These are phyloP conservation scores for Jatropha podagrica DNA, from an alignment of 441 rosid genomes.

Conservation along the genomic window DNA sequence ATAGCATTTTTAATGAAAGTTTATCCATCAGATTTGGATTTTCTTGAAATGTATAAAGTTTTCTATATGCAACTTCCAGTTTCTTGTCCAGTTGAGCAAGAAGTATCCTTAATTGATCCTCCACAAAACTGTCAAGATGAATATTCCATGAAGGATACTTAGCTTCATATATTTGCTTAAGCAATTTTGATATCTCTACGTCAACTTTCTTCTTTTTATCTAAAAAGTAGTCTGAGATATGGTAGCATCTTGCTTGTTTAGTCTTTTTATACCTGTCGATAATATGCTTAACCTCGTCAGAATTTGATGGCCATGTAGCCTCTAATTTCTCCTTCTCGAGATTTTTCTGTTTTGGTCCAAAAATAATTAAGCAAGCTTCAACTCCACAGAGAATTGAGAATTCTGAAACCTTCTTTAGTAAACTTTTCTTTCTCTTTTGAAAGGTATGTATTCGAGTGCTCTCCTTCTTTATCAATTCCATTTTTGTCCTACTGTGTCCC, in stretches of 20 bases:
- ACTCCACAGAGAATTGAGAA: constrained; percentile 56
- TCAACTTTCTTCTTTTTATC: constrained; percentile 22
- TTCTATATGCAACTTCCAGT: constrained; percentile 1
- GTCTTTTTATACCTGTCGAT: constrained; percentile 15
- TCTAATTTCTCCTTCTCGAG: neutral
- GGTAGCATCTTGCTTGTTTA: constrained; percentile 11
- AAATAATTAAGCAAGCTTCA: constrained; percentile 50
- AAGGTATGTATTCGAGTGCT: constrained; percentile 44
- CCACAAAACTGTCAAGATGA: neutral
- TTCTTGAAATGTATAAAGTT: neutral
- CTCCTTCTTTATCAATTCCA: constrained; percentile 31
- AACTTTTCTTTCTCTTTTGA: constrained; percentile 53
- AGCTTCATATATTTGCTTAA: constrained; percentile 6
- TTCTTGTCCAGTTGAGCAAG: neutral
- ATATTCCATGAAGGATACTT: constrained; percentile 11
- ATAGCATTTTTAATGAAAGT: neutral
- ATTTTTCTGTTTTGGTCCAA: constrained; percentile 20
- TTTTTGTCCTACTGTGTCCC: constrained; percentile 9
- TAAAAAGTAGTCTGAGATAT: constrained; percentile 22
- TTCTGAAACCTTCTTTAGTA: constrained; percentile 56
- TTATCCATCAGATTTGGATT: neutral
- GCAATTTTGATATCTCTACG: constrained; percentile 12
- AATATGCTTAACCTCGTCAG: neutral
- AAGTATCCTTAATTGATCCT: constrained; percentile 13
- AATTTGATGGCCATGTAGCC: constrained; percentile 19